Evolutionary conservation across 371 early-diverging fungal species (phyloP), one percentile per base, ranked within the genome.

Genomic region (Saksenaea vasiformis): DNA sequence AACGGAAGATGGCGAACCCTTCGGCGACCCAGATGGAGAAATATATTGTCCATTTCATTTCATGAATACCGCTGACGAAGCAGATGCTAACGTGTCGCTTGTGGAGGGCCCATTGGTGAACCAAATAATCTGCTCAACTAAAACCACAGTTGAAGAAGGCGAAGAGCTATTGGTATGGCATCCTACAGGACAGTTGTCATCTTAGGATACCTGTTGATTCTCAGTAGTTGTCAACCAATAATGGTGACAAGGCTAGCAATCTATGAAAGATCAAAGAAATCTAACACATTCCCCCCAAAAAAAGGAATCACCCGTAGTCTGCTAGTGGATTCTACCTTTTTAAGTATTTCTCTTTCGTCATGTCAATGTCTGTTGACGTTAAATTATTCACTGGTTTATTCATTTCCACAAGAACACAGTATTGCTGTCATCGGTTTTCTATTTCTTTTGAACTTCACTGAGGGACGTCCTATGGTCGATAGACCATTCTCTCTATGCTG

Each of bases 21-120:
- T 85, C 55, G 80, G 71, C 1, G 87, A 91, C 55, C 84, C 84
- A 0, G 60, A 79, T 17, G 86, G 91, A 3, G 74, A 74, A 10
- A 69, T 88, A 37, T 90, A 84, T 56, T 95, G 95, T 60, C 94
- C 95, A 4, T 94, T 93, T 64, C 95, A 95, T 68, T 95, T 91
- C 69, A 93, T 95, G 91, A 95, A 95, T 66, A 94, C 94, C 69
- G 84, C 88, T 34, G 70, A 76, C 10, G 72, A 78, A 17, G 61
- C 68, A n/a, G 76, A 80, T 10, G 77, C 77, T 39, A 94, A 91
- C 65, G 83, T 94, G 28, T 70, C 75, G 7, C 95, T 94, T 64
- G 73, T 88, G 44, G 93, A 92, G 59, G 95, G 95, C 3, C 68
- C 73, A 10, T 73, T 83, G 2, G 89, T 93, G 0, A 95, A 95